A percentile compares a stretch with the other conserved stretches of the same genome.
Evolutionary conservation across 345 rosid species (phyloP).

Genomic region (Leavenworthia alabamica): DNA sequence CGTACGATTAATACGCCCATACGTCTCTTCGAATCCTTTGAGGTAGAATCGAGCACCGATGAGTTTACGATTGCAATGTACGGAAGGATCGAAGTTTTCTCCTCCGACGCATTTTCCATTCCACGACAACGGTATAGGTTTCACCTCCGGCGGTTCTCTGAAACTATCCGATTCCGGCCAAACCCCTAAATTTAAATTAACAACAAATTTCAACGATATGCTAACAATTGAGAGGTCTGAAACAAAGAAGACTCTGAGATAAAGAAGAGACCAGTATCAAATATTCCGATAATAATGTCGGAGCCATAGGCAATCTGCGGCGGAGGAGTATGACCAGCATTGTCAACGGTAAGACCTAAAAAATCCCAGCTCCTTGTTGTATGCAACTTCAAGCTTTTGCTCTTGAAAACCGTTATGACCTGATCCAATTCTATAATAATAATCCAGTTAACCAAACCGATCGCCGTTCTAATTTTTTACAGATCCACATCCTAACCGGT

Average conservation of each 20-base stretch:
- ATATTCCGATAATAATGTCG: slow-evolving; percentile 41
- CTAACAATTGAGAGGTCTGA: not conserved
- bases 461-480: not conserved
- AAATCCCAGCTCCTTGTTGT: slow-evolving; percentile 81
- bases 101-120: slow-evolving; percentile 55
- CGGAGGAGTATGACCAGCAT: slow-evolving; percentile 14
- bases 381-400: slow-evolving; percentile 45
- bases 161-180: slow-evolving; percentile 79
- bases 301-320: slow-evolving; percentile 39
- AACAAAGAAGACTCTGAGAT: not conserved
- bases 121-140: slow-evolving; percentile 53
- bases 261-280: slow-evolving; percentile 41
- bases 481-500: not conserved
- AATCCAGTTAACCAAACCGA: not conserved
- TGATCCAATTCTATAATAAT: slow-evolving; percentile 38
- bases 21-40: slow-evolving; percentile 40
- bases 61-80: slow-evolving; percentile 53
- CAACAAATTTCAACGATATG: not conserved
- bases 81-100: slow-evolving; percentile 39
- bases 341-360: slow-evolving; percentile 41
- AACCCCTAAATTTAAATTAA: slow-evolving; percentile 34
- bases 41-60: slow-evolving; percentile 67
- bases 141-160: slow-evolving; percentile 31
- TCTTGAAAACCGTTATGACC: slow-evolving; percentile 47
- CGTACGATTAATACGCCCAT: slow-evolving; percentile 29